Evolutionary conservation across 1,284 basidiomycete genomes (phyloP).

Genomic region (Ustilago tritici): DNA sequence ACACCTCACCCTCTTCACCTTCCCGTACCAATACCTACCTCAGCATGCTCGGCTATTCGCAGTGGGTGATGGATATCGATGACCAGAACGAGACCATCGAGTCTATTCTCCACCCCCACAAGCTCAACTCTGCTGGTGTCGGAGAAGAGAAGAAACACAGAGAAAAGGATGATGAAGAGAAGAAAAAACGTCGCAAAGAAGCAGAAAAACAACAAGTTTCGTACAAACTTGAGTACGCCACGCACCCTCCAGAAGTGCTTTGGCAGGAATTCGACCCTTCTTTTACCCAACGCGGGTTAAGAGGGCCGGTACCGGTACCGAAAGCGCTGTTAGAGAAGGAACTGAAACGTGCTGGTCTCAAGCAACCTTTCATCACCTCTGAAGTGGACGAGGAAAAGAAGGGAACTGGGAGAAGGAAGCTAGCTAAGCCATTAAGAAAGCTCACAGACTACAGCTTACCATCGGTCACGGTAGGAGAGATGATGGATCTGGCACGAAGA

Average conservation of each 20-base stretch:
- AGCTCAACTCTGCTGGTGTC: no score
- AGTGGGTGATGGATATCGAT: conserved; percentile 81
- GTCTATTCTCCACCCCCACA: conserved; percentile 24
- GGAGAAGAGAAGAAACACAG: conserved; percentile 18
- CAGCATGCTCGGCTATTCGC: conserved; percentile 83
- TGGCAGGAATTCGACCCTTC: conserved; percentile 55
- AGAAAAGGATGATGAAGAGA: conserved; percentile 8
- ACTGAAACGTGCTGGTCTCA: conserved; percentile 71
- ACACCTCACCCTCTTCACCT: conserved; percentile 78
- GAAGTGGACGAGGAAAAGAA: background rate
- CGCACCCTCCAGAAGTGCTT: conserved; percentile 56
- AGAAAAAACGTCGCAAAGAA: conserved; percentile 9
- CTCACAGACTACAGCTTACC: conserved; percentile 78
- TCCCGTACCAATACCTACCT: conserved; percentile 78
- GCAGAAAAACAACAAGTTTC: conserved; percentile 40
- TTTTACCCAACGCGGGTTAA: background rate
- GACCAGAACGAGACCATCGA: conserved; percentile 73
- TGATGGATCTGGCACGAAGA: conserved; percentile 78
- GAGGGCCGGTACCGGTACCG: conserved; percentile 72
- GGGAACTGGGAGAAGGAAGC: conserved; percentile 18
- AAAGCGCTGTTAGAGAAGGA: conserved; percentile 76
- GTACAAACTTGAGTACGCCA: conserved; percentile 65
- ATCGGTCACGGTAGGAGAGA: conserved; percentile 82
- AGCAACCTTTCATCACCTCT: conserved; percentile 50
- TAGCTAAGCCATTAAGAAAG: conserved; percentile 72